These are phyloP conservation scores for Xylaria sp. DNA, from an alignment of 2,329 filamentous ascomycete genomes.

Conservation along the genomic window DNA sequence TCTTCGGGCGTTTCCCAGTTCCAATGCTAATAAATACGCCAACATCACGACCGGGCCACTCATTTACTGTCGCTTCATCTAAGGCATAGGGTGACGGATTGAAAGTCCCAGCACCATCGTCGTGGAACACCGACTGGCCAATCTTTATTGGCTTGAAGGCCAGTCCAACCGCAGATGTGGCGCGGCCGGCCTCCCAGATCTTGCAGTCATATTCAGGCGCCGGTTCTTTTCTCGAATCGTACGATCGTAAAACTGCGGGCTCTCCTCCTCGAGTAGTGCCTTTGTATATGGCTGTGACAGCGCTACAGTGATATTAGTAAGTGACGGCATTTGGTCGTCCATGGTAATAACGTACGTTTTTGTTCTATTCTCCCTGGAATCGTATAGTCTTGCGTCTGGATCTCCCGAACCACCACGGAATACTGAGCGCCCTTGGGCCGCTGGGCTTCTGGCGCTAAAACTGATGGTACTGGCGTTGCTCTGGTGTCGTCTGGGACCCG, in stretches of 20 bases:
- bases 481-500: slow-evolving; percentile 67
- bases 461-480: slow-evolving; percentile 88
- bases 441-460: slow-evolving; percentile 75
- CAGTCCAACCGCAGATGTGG: slow-evolving; percentile 89
- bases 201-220: slow-evolving; percentile 92
- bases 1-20: slow-evolving; percentile 82
- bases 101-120: slow-evolving; percentile 91
- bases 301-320: slow-evolving; percentile 63
- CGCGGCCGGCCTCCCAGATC: slow-evolving; percentile 96
- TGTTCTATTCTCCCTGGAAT: slow-evolving; percentile 83
- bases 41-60: slow-evolving; percentile 94
- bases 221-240: slow-evolving; percentile 93
- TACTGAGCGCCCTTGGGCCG: slow-evolving; percentile 65
- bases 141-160: slow-evolving; percentile 97
- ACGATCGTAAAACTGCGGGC: slow-evolving; percentile 85
- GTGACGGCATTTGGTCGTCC: slow-evolving; percentile 9
- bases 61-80: slow-evolving; percentile 90
- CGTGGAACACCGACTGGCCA: slow-evolving; percentile 92
- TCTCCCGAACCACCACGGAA: slow-evolving; percentile 76
- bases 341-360: slow-evolving; percentile 76
- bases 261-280: slow-evolving; percentile 76
- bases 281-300: slow-evolving; percentile 90
- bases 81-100: slow-evolving; percentile 88
- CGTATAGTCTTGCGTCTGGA: slow-evolving; percentile 87
- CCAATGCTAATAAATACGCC: slow-evolving; percentile 93